phyloP scores from a whole-genome alignment of 495 filamentous ascomycete species.

The Tricharina praecox region DNA sequence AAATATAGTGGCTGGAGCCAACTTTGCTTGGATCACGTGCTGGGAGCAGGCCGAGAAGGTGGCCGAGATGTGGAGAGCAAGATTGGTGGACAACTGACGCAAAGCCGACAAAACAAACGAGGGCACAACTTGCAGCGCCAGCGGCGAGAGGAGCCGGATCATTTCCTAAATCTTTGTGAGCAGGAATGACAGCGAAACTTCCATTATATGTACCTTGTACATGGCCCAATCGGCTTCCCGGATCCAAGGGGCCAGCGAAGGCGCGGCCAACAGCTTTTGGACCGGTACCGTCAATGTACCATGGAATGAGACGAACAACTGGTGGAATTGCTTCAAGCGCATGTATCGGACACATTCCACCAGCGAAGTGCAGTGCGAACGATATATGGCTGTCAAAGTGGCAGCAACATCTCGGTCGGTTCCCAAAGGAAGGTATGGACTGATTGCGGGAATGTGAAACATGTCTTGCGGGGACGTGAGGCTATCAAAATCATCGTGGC shows the following conservation, averaged over 20 bases:
- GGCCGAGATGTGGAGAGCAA: slow-evolving; percentile 58
- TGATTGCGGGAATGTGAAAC: slow-evolving; percentile 60
- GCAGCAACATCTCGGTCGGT: slow-evolving; percentile 72
- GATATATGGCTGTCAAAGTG: slow-evolving; percentile 69
- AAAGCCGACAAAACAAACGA: slow-evolving; percentile 67
- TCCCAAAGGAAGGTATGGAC: slow-evolving; percentile 50
- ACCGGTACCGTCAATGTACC: slow-evolving; percentile 91
- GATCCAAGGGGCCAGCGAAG: slow-evolving; percentile 75
- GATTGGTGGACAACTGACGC: slow-evolving; percentile 59
- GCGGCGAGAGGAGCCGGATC: slow-evolving; percentile 68
- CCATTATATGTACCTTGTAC: slow-evolving; percentile 60
- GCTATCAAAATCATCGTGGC: slow-evolving; percentile 17
- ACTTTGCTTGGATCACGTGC: slow-evolving; percentile 70
- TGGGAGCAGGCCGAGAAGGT: slow-evolving; percentile 66
- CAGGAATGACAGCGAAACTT: background rate
- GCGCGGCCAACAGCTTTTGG: slow-evolving; percentile 79
- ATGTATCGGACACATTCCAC: slow-evolving; percentile 89
- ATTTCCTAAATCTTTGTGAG: slow-evolving; percentile 43
- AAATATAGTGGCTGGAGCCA: slow-evolving; percentile 79
- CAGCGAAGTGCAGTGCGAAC: slow-evolving; percentile 83
- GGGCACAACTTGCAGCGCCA: slow-evolving; percentile 79
- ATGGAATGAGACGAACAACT: slow-evolving; percentile 87
- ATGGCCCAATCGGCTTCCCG: slow-evolving; percentile 85
- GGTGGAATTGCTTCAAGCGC: slow-evolving; percentile 86
- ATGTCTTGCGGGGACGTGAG: slow-evolving; percentile 35